Percentiles rank a stretch among this genome's conserved stretches.
These are phyloP conservation scores for Leishmania arabica DNA, from an alignment of 208 protist species.

Conservation along the genomic window DNA sequence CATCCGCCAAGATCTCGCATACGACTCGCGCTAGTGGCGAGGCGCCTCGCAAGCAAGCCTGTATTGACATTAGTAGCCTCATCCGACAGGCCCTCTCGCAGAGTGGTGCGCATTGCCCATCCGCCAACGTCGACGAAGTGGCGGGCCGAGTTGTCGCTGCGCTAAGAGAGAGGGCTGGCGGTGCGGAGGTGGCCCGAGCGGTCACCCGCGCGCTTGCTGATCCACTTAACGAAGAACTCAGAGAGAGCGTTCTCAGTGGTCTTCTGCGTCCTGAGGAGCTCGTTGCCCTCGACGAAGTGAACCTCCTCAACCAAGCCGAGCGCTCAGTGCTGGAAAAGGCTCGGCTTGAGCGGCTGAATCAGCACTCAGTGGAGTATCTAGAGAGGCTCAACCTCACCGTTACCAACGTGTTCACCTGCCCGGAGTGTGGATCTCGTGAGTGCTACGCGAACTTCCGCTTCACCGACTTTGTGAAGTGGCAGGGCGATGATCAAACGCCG, in stretches of 20 bases:
- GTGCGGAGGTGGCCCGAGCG: constrained; percentile 35
- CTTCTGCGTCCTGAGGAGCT: constrained; percentile 26
- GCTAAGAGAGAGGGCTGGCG: constrained; percentile 24
- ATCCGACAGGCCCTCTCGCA: constrained; percentile 20
- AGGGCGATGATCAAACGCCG: constrained; percentile 60
- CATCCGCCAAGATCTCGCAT: not conserved
- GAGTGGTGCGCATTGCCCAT: not conserved
- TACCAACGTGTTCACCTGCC: constrained; percentile 59
- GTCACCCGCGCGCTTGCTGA: constrained; percentile 52
- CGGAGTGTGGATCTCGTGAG: constrained; percentile 42
- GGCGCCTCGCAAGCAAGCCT: constrained; percentile 10
- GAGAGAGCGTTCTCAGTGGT: constrained; percentile 35
- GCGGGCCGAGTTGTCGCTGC: constrained; percentile 28
- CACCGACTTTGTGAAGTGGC: constrained; percentile 73
- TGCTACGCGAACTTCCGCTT: constrained; percentile 63
- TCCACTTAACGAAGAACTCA: constrained; percentile 52
- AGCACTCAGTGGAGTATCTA: constrained; percentile 51
- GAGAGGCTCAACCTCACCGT: constrained; percentile 40
- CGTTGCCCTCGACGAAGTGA: constrained; percentile 41
- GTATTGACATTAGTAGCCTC: constrained; percentile 19
- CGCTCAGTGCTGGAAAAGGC: constrained; percentile 32
- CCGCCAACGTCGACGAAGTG: constrained; percentile 13
- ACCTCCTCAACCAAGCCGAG: constrained; percentile 46
- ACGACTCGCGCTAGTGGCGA: not conserved
- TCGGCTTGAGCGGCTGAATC: constrained; percentile 39